Percentiles rank a stretch among this genome's conserved stretches.
phyloP scores from a whole-genome alignment of 495 filamentous ascomycete species.

The Aspergillus asperescens region DNA sequence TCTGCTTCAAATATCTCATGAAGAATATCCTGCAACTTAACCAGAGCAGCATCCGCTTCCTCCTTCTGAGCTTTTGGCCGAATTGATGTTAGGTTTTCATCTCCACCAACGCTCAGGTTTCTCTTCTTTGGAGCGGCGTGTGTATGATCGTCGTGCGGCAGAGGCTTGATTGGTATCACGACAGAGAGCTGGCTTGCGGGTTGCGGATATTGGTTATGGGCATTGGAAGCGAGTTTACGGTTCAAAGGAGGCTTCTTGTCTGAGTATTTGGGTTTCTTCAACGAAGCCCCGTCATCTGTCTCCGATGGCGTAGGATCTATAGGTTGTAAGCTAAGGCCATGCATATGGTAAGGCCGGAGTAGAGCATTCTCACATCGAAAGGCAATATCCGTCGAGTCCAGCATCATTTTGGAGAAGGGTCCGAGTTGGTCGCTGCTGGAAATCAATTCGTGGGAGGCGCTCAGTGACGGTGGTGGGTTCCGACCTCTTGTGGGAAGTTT shows the following conservation, averaged over 20 bases:
- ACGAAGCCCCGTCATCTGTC: slow-evolving; percentile 16
- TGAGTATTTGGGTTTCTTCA: slow-evolving; percentile 17
- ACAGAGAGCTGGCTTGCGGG: slow-evolving; percentile 33
- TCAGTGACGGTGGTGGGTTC: slow-evolving; percentile 18
- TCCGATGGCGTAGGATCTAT: slow-evolving; percentile 40
- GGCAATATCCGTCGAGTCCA: slow-evolving; percentile 50
- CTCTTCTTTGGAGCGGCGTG: slow-evolving; percentile 26
- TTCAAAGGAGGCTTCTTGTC: slow-evolving; percentile 21
- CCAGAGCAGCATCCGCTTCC: slow-evolving; percentile 65
- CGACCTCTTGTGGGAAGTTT: slow-evolving; percentile 44
- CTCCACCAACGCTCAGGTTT: slow-evolving; percentile 27
- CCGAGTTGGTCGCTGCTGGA: slow-evolving; percentile 37
- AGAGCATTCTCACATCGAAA: slow-evolving; percentile 45
- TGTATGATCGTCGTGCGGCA: slow-evolving; percentile 20
- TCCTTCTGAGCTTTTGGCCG: slow-evolving; percentile 65
- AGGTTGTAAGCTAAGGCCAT: slow-evolving; percentile 10
- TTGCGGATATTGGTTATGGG: slow-evolving; percentile 12
- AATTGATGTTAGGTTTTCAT: slow-evolving; percentile 26
- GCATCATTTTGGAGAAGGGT: slow-evolving; percentile 54
- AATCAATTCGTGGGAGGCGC: slow-evolving; percentile 18
- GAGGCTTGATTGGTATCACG: slow-evolving; percentile 35
- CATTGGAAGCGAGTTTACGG: slow-evolving; percentile 21
- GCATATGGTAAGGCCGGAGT: neutral
- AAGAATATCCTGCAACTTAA: slow-evolving; percentile 61
- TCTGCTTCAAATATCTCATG: slow-evolving; percentile 75